A percentile compares a stretch with the other conserved stretches of the same genome.
phyloP scores from a whole-genome alignment of 306 rosid genomes.

The Begonia loranthoides region DNA sequence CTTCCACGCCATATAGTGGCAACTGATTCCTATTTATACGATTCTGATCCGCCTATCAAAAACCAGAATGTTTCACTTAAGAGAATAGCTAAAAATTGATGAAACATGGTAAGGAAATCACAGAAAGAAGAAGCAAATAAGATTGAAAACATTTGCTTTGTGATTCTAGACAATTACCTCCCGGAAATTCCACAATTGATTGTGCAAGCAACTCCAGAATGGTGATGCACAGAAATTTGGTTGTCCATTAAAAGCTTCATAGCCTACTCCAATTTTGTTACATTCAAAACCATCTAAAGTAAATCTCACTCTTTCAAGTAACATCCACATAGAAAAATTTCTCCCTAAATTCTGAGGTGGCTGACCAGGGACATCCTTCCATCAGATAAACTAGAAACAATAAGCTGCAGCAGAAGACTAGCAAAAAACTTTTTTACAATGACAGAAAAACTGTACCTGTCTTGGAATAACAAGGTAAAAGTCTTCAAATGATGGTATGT shows the following conservation, averaged over 20 bases:
- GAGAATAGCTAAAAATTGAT: too few species aligned
- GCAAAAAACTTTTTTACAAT: too few species aligned
- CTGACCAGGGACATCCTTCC: too few species aligned
- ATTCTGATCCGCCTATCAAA: constrained; percentile 68
- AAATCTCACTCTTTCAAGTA: constrained; percentile 93
- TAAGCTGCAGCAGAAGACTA: constrained; percentile 11
- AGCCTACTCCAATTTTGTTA: too few species aligned
- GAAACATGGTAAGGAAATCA: too few species aligned
- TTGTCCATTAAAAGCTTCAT: constrained; percentile 75
- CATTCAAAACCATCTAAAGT: constrained; percentile 80
- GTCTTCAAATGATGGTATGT: constrained; percentile 75
- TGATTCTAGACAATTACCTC: too few species aligned
- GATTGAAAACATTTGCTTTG: too few species aligned
- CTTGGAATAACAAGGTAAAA: constrained; percentile 80
- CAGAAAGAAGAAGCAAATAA: too few species aligned
- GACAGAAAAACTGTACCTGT: constrained; percentile 41
- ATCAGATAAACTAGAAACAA: too few species aligned
- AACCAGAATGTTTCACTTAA: constrained; percentile 5
- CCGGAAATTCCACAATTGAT: constrained; percentile 71
- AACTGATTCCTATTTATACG: constrained; percentile 57
- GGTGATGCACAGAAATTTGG: constrained; percentile 89
- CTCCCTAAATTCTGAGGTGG: constrained; percentile 52
- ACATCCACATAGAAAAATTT: constrained; percentile 82
- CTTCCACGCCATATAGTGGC: constrained; percentile 74
- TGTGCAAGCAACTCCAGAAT: constrained; percentile 83